Percentiles rank a stretch among this genome's conserved stretches.
Evolutionary conservation across 305 asterid genomes (phyloP).

Genomic region (Striga hermonthica): DNA sequence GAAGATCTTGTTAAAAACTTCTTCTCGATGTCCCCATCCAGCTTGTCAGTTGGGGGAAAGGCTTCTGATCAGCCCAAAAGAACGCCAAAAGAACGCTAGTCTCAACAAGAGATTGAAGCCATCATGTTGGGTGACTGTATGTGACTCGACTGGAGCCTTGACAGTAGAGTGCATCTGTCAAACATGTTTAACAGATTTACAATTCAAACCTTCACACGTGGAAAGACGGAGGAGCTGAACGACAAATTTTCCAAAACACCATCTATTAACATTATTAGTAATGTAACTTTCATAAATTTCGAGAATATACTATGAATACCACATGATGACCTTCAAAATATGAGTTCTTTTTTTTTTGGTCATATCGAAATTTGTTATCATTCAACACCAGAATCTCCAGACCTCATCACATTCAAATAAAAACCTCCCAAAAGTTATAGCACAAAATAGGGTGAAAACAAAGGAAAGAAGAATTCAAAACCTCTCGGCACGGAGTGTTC

Average conservation of each 20-base stretch:
- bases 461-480: conserved; percentile 35
- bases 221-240: too few relatives aligned
- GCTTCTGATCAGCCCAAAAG: conserved; percentile 87
- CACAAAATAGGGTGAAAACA: not conserved
- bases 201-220: not conserved
- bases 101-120: conserved; percentile 67
- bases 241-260: too few relatives aligned
- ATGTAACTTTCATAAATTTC: conserved; percentile 24
- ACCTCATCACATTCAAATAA: not conserved
- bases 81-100: conserved; percentile 77
- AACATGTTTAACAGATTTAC: conserved; percentile 22
- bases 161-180: conserved; percentile 13
- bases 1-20: conserved; percentile 46
- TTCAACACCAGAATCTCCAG: not conserved
- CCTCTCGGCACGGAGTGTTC: conserved; percentile 64
- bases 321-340: not conserved
- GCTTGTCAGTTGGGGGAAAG: conserved; percentile 55
- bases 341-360: too few relatives aligned
- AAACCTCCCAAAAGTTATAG: not conserved
- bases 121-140: conserved; percentile 74
- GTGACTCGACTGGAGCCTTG: conserved; percentile 35
- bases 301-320: conserved; percentile 9
- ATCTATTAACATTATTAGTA: not conserved
- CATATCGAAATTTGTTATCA: not conserved
- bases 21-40: conserved; percentile 53